phyloP scores from a whole-genome alignment of 1,284 basidiomycete genomes.

The Fomitopsis pinicola region DNA sequence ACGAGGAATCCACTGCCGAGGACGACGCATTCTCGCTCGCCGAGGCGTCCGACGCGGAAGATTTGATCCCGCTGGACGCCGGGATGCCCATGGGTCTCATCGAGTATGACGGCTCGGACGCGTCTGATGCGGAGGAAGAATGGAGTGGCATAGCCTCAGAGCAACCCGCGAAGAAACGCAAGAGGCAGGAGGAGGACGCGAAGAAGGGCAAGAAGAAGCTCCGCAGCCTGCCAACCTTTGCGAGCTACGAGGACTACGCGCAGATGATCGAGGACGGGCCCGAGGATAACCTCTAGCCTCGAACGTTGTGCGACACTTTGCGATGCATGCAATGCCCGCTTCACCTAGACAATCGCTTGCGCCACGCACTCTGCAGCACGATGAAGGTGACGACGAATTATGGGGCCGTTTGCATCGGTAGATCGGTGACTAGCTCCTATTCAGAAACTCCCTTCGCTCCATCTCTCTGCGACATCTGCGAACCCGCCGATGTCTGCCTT shows the following conservation, averaged over 20 bases:
- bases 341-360: neutral
- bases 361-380: no score
- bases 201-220: conserved; percentile 62
- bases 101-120: conserved; percentile 51
- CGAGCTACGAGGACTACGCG: conserved; percentile 93
- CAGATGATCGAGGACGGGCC: conserved; percentile 85
- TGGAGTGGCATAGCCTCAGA: conserved; percentile 46
- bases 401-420: no score
- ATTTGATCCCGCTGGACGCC: conserved; percentile 56
- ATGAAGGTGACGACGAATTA: no score
- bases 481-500: no score
- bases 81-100: conserved; percentile 53
- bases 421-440: no score
- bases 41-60: conserved; percentile 67
- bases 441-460: no score
- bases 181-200: conserved; percentile 40
- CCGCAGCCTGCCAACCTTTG: conserved; percentile 80
- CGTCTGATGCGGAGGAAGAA: conserved; percentile 38
- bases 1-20: conserved; percentile 32
- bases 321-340: neutral
- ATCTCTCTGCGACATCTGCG: no score
- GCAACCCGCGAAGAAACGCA: conserved; percentile 34
- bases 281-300: conserved; percentile 55
- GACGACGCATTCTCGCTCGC: conserved; percentile 48
- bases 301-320: neutral